phyloP scores from a whole-genome alignment of 2,329 filamentous ascomycete species.

The Xylaria sp. region DNA sequence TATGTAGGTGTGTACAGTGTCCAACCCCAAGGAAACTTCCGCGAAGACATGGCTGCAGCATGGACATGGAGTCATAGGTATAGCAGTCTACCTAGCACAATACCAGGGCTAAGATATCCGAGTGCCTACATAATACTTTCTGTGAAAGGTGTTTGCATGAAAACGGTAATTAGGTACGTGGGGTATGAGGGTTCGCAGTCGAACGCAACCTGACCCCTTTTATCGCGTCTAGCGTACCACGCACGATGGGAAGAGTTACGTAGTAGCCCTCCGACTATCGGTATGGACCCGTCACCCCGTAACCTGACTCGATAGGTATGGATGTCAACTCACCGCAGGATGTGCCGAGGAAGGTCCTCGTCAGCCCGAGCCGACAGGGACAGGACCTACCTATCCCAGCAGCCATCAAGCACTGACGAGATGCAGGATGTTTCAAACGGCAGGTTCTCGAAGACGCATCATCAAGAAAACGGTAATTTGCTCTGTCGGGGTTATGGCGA shows the following conservation, averaged over 20 bases:
- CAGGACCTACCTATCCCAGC: neutral
- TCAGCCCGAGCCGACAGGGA: neutral
- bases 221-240: neutral
- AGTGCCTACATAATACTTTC: neutral
- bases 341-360: too few species aligned
- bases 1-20: too few species aligned
- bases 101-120: too few species aligned
- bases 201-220: neutral
- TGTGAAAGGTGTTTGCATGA: neutral
- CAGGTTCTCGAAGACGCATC: neutral
- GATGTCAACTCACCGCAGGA: too few species aligned
- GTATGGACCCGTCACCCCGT: neutral
- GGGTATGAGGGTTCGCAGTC: neutral
- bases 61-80: too few species aligned
- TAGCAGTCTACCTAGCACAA: too few species aligned
- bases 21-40: too few species aligned
- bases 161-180: neutral
- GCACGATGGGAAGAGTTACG: neutral
- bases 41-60: too few species aligned
- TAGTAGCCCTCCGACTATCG: neutral
- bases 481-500: conserved; percentile 2
- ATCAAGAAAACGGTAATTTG: neutral
- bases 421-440: neutral
- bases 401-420: neutral
- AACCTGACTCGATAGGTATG: neutral